Base-by-base conservation (phyloP, 495 filamentous ascomycete species). In the Lepidopterella palustris region DNA sequence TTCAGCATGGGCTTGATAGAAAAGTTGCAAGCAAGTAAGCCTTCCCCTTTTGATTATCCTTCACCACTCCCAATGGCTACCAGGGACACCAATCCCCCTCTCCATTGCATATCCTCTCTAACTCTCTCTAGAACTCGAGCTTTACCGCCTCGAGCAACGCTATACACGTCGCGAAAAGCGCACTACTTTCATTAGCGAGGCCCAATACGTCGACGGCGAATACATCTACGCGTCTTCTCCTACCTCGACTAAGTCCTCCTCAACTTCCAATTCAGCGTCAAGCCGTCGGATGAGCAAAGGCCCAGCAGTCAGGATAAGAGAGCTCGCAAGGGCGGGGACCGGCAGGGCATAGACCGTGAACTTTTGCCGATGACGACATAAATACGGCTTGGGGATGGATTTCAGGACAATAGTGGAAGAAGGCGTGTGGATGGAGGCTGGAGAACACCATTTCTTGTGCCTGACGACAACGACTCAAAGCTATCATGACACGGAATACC, bases 101-200 rank as follows among this genome's bases (percentile, higher is more conserved):
- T n/a, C 15, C 54, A 15, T 57, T 18, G 18, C 24, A 10, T 4
- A 24, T 21, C 31, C 4, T 39, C 35, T 28, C 53, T 62, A 49
- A 68, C 53, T 5, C 68, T 77, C 81, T 64, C 5, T 67, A 80
- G 80, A 86, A 77, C 79, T 90, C 63, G 89, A 96, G 79, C 83
- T 96, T 68, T 93, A 91, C 79, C 88, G 89, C 28, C 84, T 97
- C 60, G 91, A 97, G 76, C 87, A 96, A 74, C 84, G 89, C 48
- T 97, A 97, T 77, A 92, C 89, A 31, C 86, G 84, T 66, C 86
- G 89, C 71, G 87, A 88, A 65, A 85, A 90, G 61, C 89, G 91
- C 75, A 89, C 83, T 55, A 91, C 86, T 59, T 95, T 95, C 74
- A 83, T 87, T 71, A 86, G 82, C 58, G 89, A 89, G 65, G 92